These are phyloP conservation scores for Blechomonas ayalai DNA, from an alignment of 208 protist genomes.

Conservation along the genomic window DNA sequence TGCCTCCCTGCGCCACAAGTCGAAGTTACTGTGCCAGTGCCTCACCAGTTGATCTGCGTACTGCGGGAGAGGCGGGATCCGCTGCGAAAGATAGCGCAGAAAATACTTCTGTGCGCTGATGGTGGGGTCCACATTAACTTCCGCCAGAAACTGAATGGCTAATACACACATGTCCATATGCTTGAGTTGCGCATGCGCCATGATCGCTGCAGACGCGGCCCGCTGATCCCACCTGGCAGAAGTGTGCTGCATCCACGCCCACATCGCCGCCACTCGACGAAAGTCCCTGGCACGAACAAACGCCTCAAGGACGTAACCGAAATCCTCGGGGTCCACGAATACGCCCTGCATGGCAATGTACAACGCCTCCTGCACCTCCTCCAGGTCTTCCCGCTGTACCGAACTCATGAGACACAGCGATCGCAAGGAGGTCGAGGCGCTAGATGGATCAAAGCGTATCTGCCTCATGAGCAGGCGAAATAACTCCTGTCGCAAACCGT, in stretches of 20 bases:
- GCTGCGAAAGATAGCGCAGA: constrained; percentile 26
- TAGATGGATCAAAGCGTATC: constrained; percentile 26
- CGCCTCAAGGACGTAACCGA: constrained; percentile 37
- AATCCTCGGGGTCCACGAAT: constrained; percentile 47
- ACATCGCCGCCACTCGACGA: constrained; percentile 28
- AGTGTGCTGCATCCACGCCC: constrained; percentile 80
- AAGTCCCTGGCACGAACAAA: constrained; percentile 20
- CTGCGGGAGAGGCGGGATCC: constrained; percentile 25
- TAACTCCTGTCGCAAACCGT: constrained; percentile 12
- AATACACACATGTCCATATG: constrained; percentile 43
- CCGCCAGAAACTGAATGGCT: constrained; percentile 52
- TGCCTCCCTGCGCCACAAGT: constrained; percentile 6
- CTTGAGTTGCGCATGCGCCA: constrained; percentile 26
- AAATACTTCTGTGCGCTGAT: constrained; percentile 47
- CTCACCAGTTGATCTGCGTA: constrained; percentile 73
- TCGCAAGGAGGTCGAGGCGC: constrained; percentile 29
- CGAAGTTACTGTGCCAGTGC: constrained; percentile 42
- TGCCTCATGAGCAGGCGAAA: constrained; percentile 29
- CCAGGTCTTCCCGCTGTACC: constrained; percentile 9
- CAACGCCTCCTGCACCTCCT: constrained; percentile 36
- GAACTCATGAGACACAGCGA: constrained; percentile 40
- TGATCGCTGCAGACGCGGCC: constrained; percentile 45
- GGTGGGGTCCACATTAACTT: constrained; percentile 36
- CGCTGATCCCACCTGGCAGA: constrained; percentile 62
- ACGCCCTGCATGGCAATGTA: constrained; percentile 25